Evolutionary conservation across 805 yeast species (phyloP), one percentile per base, ranked within the genome.

Genomic region (Saccharomycopsis amapae): DNA sequence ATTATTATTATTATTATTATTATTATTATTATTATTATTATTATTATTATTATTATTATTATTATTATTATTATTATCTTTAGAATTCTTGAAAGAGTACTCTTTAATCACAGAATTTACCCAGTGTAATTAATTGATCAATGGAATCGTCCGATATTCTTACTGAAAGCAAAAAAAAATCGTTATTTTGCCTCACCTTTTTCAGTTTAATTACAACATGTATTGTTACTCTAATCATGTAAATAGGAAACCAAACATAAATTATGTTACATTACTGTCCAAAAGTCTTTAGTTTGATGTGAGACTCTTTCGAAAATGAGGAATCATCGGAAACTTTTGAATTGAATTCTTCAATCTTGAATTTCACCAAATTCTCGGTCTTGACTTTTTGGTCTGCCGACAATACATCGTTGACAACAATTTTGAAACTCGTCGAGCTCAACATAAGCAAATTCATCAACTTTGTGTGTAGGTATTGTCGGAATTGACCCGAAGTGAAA

Each of bases 341-440:
- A 19, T 45, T 44, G 31, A 44, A 48, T 30, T 41, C 45, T 15
- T 31, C 36, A 5, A 40, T n/a, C 30, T 46, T 26, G 22, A 47
- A 50, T 30, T 51, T 51, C 12, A 51, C 51, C 33, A 51, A 48
- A 5, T 17, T 20, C 24, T 51, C 54, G 15, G 50, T 67, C 40
- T 41, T 57, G 56, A n/a, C 50, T 44, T 13, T 59, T 53, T 78
- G 79, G 0, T 61, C 62, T 0, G 53, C 60, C 26, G 63, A 63
- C 15, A 79, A 58, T 0, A 55, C 55, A 1, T 56, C 59, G 23
- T 58, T 65, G 12, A 79, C 66, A 2, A 71, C 73, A 0, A 40
- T 34, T 51, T 79, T 81, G 63, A 81, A 81, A 6, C 64, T 56
- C 1, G 56, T 62, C 0, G 79, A 66, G 47, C 69, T 64, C 41